A percentile compares a stretch with the other conserved stretches of the same genome.
phyloP scores from a whole-genome alignment of 345 rosid species.

The Hibiscus trionum region DNA sequence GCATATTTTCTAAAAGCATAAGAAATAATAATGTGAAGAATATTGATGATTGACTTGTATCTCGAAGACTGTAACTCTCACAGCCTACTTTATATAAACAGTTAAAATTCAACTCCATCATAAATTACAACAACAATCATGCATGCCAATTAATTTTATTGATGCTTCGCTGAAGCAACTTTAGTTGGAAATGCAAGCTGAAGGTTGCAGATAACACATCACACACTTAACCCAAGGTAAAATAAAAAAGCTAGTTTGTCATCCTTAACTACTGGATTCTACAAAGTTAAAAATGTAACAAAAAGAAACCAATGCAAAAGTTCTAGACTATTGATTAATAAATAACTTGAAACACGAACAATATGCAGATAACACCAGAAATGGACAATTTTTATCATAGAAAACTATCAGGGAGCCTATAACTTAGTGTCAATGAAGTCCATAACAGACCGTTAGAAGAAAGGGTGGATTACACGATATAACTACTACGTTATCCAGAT shows the following conservation, averaged over 20 bases:
- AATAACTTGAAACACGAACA: neutral
- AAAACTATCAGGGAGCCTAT: neutral
- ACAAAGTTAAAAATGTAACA: neutral
- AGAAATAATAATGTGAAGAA: neutral
- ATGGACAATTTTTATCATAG: neutral
- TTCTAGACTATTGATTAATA: neutral
- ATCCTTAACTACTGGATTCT: neutral
- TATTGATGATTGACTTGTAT: neutral
- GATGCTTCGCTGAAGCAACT: neutral
- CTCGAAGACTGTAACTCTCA: neutral
- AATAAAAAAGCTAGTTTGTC: neutral
- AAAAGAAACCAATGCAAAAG: too few species aligned
- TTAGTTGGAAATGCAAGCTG: neutral
- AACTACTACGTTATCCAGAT: neutral
- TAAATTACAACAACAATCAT: neutral
- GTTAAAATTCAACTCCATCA: neutral
- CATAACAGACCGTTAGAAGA: neutral
- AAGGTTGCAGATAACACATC: neutral
- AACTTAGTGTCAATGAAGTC: neutral
- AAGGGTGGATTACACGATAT: neutral
- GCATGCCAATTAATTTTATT: neutral
- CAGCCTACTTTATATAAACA: neutral
- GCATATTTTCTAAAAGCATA: neutral
- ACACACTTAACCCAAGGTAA: neutral
- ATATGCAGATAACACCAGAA: neutral